These are phyloP conservation scores for Acacia melanoxylon DNA, from an alignment of 306 rosid genomes.

Conservation along the genomic window DNA sequence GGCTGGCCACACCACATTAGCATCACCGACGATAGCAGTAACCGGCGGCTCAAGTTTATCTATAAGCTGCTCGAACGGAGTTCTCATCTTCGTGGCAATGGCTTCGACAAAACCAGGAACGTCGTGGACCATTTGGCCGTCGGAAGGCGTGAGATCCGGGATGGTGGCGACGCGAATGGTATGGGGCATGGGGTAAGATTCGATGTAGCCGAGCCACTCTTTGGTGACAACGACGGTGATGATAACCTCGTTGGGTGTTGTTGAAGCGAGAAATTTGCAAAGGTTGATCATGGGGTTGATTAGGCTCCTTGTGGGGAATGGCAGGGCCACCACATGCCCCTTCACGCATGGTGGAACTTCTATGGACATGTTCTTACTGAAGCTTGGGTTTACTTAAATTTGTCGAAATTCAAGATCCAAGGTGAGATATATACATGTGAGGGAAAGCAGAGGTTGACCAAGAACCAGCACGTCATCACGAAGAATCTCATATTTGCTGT, in stretches of 20 bases:
- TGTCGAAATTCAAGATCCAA: neutral
- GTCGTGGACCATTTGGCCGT: slow-evolving; percentile 19
- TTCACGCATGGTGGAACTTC: neutral
- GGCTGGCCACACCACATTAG: slow-evolving; percentile 35
- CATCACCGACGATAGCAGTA: slow-evolving; percentile 31
- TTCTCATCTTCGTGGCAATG: slow-evolving; percentile 40
- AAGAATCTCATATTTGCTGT: no score
- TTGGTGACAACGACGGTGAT: slow-evolving; percentile 53
- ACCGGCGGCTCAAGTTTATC: slow-evolving; percentile 41
- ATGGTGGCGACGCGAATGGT: slow-evolving; percentile 40
- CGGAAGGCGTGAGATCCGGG: slow-evolving; percentile 51
- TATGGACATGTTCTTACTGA: neutral
- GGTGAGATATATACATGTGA: neutral
- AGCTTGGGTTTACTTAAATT: neutral
- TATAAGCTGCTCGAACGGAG: slow-evolving; percentile 46
- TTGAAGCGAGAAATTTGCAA: slow-evolving; percentile 47
- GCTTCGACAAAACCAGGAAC: neutral
- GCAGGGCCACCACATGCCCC: slow-evolving; percentile 50
- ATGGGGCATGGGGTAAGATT: slow-evolving; percentile 41
- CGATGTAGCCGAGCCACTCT: slow-evolving; percentile 53
- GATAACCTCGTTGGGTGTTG: slow-evolving; percentile 18
- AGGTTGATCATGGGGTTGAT: slow-evolving; percentile 68
- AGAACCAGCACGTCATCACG: neutral
- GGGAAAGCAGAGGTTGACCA: neutral
- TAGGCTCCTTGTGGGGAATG: slow-evolving; percentile 53